Evolutionary conservation across 2,329 filamentous ascomycete genomes (phyloP).

Genomic region (Geoglossum cookeanum): DNA sequence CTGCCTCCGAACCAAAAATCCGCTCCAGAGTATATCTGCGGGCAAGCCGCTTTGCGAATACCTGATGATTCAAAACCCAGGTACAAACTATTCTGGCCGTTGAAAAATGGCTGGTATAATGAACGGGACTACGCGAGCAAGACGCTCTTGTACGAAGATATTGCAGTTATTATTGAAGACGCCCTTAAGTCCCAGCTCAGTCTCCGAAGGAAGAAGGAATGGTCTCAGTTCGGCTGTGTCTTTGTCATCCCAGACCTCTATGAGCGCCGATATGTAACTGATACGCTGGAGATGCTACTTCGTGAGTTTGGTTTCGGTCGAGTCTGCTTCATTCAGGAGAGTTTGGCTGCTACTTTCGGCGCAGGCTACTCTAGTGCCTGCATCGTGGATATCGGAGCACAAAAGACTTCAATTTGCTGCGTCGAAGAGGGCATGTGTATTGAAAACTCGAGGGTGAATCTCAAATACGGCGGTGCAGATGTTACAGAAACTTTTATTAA

Average conservation of each 20-base stretch:
- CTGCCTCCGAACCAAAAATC: conserved; percentile 37
- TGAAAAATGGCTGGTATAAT: conserved; percentile 72
- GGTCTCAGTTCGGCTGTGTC: conserved; percentile 86
- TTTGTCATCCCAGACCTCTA: conserved; percentile 94
- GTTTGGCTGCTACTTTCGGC: conserved; percentile 82
- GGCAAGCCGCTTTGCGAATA: conserved; percentile 64
- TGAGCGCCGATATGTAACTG: conserved; percentile 80
- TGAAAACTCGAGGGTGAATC: conserved; percentile 83
- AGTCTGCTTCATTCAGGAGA: conserved; percentile 91
- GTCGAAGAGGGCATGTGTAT: conserved; percentile 92
- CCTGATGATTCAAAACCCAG: conserved; percentile 76
- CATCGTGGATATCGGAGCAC: conserved; percentile 87
- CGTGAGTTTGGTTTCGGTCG: conserved; percentile 76
- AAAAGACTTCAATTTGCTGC: conserved; percentile 93
- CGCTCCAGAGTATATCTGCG: conserved; percentile 62
- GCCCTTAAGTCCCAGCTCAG: conserved; percentile 74
- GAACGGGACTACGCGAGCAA: conserved; percentile 72
- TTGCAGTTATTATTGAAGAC: conserved; percentile 71
- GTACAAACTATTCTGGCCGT: conserved; percentile 86
- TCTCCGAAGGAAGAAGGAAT: conserved; percentile 56
- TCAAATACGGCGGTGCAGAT: conserved; percentile 85
- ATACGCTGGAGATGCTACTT: conserved; percentile 68
- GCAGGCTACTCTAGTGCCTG: conserved; percentile 88
- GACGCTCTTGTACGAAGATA: conserved; percentile 66
- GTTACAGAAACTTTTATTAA: conserved; percentile 89